Conservation (phyloP, 306 rosid species). For the Dryas octopetala region DNA sequence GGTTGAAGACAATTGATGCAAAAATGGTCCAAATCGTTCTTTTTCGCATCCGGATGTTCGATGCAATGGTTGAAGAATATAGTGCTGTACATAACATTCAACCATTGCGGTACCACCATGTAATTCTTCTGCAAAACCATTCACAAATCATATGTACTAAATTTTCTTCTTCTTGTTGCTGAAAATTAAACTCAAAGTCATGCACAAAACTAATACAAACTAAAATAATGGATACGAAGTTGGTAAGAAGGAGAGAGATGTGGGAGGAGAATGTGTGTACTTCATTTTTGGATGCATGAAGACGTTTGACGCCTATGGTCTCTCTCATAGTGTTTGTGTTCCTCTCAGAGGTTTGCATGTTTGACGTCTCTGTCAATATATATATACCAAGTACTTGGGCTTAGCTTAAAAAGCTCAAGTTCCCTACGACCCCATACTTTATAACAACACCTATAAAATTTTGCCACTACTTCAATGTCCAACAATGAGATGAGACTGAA, state of each 20-base stretch:
- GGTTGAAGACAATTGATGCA: constrained; percentile 28
- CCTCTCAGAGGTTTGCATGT: neutral
- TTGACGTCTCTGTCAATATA: neutral
- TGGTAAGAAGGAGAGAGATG: neutral
- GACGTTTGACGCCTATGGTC: constrained; percentile 1
- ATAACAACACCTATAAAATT: neutral
- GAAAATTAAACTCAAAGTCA: too few species aligned
- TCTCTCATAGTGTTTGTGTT: constrained; percentile 4
- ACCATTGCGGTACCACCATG: constrained; percentile 26
- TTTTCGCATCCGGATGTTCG: constrained; percentile 16
- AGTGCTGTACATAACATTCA: constrained; percentile 20
- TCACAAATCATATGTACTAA: neutral
- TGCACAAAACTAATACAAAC: neutral
- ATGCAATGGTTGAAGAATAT: constrained; percentile 19
- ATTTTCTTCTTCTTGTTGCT: too few species aligned
- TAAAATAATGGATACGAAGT: neutral
- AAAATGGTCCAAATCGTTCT: constrained; percentile 27
- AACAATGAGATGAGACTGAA: too few species aligned
- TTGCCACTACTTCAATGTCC: too few species aligned
- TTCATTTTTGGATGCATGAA: constrained; percentile 14
- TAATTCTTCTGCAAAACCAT: constrained; percentile 18
- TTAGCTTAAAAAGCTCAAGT: too few species aligned
- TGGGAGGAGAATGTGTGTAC: neutral
- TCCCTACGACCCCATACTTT: neutral
- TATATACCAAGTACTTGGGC: too few species aligned